phyloP scores from a whole-genome alignment of 1,284 basidiomycete genomes.

The Cystobasidiaceae sp. region DNA sequence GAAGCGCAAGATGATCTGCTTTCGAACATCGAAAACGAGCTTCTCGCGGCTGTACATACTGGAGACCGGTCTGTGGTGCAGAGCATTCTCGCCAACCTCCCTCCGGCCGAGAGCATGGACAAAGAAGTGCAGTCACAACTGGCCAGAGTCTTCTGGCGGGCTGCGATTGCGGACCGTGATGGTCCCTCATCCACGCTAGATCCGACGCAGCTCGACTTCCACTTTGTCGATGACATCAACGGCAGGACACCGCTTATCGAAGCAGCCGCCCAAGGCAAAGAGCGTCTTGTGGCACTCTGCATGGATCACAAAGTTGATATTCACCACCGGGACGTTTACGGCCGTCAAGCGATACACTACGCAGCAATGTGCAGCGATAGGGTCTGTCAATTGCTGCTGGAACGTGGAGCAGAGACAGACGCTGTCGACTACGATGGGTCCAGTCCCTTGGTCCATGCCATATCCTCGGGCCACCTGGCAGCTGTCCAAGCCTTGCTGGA shows the following conservation, averaged over 20 bases:
- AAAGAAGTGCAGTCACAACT: constrained; percentile 19
- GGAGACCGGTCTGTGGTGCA: constrained; percentile 33
- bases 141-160: constrained; percentile 78
- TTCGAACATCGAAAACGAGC: constrained; percentile 77
- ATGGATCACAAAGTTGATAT: constrained; percentile 65
- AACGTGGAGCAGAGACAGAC: constrained; percentile 61
- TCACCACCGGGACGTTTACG: constrained; percentile 76
- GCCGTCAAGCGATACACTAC: constrained; percentile 89
- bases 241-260: constrained; percentile 92
- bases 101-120: constrained; percentile 4
- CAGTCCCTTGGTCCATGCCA: constrained; percentile 87
- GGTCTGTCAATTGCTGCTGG: constrained; percentile 71
- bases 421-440: constrained; percentile 88
- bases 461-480: constrained; percentile 73
- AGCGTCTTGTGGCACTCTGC: constrained; percentile 76
- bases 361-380: constrained; percentile 82
- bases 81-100: constrained; percentile 33
- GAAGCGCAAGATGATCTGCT: constrained; percentile 53
- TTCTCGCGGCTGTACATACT: constrained; percentile 51
- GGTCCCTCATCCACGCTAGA: constrained; percentile 51
- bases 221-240: constrained; percentile 94
- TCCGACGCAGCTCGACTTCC: constrained; percentile 71
- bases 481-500: constrained; percentile 70
- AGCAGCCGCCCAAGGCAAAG: constrained; percentile 75
- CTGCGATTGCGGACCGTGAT: constrained; percentile 64